These are phyloP conservation scores for Barbarea vulgaris DNA, from an alignment of 345 rosid genomes.

Conservation along the genomic window DNA sequence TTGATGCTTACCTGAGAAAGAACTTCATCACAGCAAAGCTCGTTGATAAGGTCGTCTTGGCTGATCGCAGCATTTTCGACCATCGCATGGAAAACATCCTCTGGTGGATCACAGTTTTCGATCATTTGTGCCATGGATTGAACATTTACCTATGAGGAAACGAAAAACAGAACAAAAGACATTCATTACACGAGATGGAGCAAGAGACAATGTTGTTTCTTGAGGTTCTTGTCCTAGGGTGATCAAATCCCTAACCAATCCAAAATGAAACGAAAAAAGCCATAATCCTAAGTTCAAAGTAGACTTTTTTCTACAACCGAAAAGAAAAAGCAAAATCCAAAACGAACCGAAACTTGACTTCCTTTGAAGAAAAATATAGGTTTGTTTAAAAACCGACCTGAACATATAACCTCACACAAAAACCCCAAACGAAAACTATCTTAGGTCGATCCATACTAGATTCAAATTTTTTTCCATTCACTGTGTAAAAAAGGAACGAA, in stretches of 20 bases:
- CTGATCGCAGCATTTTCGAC: constrained; percentile 56
- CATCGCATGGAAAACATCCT: constrained; percentile 60
- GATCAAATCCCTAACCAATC: neutral
- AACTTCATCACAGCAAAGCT: constrained; percentile 57
- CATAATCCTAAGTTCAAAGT: neutral
- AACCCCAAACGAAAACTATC: neutral
- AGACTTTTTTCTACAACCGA: neutral
- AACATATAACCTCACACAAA: neutral
- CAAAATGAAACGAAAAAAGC: neutral
- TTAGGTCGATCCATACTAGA: neutral
- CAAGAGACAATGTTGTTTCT: neutral
- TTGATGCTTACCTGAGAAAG: constrained; percentile 56
- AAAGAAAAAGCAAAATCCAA: neutral
- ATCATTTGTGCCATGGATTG: constrained; percentile 57
- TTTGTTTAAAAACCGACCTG: neutral
- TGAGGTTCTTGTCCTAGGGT: neutral
- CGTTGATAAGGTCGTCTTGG: constrained; percentile 52
- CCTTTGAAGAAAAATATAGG: neutral
- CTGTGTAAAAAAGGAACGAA: neutral
- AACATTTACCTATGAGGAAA: constrained; percentile 46
- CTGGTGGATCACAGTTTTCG: constrained; percentile 54
- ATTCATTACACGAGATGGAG: neutral
- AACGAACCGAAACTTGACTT: neutral
- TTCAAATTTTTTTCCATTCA: neutral
- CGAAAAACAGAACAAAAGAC: neutral